Conservation (phyloP, 2,329 filamentous ascomycete species). For the Pseudopyricularia cyperi region DNA sequence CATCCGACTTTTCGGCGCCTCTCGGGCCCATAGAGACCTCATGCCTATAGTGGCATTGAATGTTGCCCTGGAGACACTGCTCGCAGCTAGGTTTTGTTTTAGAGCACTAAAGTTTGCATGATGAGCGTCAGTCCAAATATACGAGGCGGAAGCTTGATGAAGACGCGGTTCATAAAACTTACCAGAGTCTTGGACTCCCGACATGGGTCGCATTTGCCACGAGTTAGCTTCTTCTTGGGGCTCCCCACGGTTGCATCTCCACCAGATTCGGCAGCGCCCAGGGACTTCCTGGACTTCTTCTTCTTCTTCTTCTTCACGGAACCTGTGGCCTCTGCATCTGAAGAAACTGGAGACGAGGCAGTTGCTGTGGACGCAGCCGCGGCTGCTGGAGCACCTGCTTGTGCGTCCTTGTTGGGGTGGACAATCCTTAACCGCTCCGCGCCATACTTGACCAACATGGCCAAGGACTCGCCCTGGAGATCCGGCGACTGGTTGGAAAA, state of each 20-base stretch:
- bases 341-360: background rate
- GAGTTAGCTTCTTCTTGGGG: conserved; percentile 14
- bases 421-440: conserved; percentile 44
- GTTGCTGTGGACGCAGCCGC: conserved; percentile 3
- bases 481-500: conserved; percentile 46
- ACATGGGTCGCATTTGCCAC: conserved; percentile 20
- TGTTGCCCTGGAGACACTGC: conserved; percentile 10
- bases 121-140: background rate
- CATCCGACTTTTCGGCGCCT: background rate
- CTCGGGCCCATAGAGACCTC: background rate
- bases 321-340: background rate
- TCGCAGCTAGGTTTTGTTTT: conserved; percentile 20
- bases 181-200: conserved; percentile 15
- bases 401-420: conserved; percentile 29
- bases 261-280: background rate
- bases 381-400: conserved; percentile 5
- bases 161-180: conserved; percentile 1
- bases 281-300: background rate
- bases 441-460: conserved; percentile 43
- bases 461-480: conserved; percentile 39
- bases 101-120: conserved; percentile 13
- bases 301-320: background rate
- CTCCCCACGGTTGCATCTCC: conserved; percentile 6
- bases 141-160: too few species aligned
- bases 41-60: conserved; percentile 7